Evolutionary conservation across 495 filamentous ascomycete genomes (phyloP), one percentile per base, ranked within the genome.

Genomic region (Platismatia glauca): DNA sequence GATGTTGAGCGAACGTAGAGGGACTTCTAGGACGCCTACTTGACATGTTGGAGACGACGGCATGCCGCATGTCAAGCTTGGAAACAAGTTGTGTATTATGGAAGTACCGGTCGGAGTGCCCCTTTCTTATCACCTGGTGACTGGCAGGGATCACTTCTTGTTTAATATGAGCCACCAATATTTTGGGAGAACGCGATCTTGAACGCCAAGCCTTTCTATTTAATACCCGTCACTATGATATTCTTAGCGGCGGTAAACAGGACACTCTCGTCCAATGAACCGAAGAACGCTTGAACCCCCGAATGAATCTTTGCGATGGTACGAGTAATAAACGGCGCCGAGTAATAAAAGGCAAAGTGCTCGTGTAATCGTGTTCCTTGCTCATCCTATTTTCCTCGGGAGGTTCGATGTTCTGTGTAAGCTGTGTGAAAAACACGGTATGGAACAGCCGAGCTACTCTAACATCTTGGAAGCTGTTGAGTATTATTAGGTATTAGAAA

Each of bases 121-220:
- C 41, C 20, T 43, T 43, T 50, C 0, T 50, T 50, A 50, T 12
- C 22, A 22, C 12, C 16, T 29, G 24, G n/a, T 29, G 35, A 39
- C 56, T 29, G 41, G 43, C 29, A 63, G 55, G 56, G 29, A 37
- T 50, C 43, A 46, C 56, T 24, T 43, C 16, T 20, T 43, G 38
- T 20, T 50, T 48, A 37, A 50, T 57, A 16, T 13, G 18, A 43
- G 35, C 55, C 55, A 46, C 20, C 41, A 12, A 46, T n/a, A 4
- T 16, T 50, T 5, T n/a, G n/a, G 24, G 34, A 55, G 41, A 37
- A 61, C 59, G 59, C 59, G 46, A 61, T 27, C 44, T n/a, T n/a
- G 13, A 53, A 41, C 34, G 59, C 59, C 43, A 61, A 61, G 59
- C 22, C 4, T 41, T 61, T 55, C 48, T 61, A 61, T 55, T 55